phyloP scores from a whole-genome alignment of 169 alveolate genomes.

The Amoebophrya sp. region DNA sequence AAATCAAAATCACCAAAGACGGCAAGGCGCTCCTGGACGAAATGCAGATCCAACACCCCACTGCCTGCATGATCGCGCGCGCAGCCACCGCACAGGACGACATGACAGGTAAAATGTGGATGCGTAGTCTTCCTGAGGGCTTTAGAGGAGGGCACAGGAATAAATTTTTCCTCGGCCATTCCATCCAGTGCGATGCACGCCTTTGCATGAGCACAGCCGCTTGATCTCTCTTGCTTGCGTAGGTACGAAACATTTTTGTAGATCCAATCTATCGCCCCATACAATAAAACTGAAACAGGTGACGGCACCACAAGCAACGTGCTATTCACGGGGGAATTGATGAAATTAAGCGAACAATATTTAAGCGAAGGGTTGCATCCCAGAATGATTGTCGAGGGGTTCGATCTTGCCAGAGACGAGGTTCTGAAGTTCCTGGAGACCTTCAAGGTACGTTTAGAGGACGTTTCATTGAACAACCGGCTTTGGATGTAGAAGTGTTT shows the following conservation, averaged over 20 bases:
- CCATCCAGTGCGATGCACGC: too few species aligned
- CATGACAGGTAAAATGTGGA: conserved; percentile 91
- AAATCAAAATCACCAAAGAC: conserved; percentile 63
- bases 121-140: too few species aligned
- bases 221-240: too few species aligned
- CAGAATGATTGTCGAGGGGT: conserved; percentile 92
- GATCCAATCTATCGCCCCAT: too few species aligned
- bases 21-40: conserved; percentile 94
- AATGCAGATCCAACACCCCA: conserved; percentile 98
- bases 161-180: too few species aligned
- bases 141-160: too few species aligned
- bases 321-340: conserved; percentile 87
- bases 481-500: too few species aligned
- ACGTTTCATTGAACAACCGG: too few species aligned
- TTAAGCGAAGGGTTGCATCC: conserved; percentile 94
- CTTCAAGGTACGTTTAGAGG: conserved; percentile 34
- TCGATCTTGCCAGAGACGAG: conserved; percentile 83
- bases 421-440: conserved; percentile 75
- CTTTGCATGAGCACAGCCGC: too few species aligned
- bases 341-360: conserved; percentile 56
- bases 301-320: conserved; percentile 98
- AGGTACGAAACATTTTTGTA: too few species aligned
- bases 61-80: conserved; percentile 98
- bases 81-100: conserved; percentile 98
- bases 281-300: neutral